Conservation (phyloP, 192 early-diverging fungal genomes). For the Backusella tuberculispora region DNA sequence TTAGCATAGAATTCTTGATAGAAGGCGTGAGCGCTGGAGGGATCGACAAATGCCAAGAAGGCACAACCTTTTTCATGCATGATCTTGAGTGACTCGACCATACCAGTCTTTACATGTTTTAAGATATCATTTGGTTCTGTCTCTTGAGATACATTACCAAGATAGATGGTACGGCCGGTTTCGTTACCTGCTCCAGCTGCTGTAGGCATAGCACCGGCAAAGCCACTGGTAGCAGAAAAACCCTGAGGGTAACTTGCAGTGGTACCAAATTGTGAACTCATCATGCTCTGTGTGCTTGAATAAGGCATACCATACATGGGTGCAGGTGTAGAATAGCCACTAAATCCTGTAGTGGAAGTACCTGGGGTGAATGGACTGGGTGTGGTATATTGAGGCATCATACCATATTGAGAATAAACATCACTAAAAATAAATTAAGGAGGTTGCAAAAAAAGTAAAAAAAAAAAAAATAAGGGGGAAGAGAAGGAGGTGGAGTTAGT, state of each 20-base stretch:
- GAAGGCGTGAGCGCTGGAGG: conserved; percentile 61
- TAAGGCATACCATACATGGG: not conserved
- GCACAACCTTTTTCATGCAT: conserved; percentile 78
- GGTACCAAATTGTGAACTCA: conserved; percentile 4
- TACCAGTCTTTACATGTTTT: conserved; percentile 68
- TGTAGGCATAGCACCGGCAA: not conserved
- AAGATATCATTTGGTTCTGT: conserved; percentile 65
- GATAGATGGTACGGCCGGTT: conserved; percentile 75
- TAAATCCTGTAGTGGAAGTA: not conserved
- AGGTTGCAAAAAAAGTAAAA: not conserved
- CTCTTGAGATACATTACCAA: conserved; percentile 72
- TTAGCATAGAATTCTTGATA: conserved; percentile 50
- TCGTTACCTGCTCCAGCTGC: conserved; percentile 15
- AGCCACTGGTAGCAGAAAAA: not conserved
- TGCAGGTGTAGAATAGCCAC: not conserved
- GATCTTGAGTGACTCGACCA: conserved; percentile 69
- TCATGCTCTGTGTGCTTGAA: conserved; percentile 15
- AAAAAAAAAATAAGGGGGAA: too few relatives aligned
- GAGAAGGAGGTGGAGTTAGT: not conserved
- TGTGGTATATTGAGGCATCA: conserved; percentile 22
- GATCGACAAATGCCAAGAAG: conserved; percentile 81
- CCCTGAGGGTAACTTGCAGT: conserved; percentile 4
- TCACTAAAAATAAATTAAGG: conserved; percentile 17
- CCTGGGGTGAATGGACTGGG: conserved; percentile 1
- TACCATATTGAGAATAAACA: conserved; percentile 30